These are phyloP conservation scores for Helicocarpus griseus DNA, from an alignment of 2,329 filamentous ascomycete species.

Conservation along the genomic window DNA sequence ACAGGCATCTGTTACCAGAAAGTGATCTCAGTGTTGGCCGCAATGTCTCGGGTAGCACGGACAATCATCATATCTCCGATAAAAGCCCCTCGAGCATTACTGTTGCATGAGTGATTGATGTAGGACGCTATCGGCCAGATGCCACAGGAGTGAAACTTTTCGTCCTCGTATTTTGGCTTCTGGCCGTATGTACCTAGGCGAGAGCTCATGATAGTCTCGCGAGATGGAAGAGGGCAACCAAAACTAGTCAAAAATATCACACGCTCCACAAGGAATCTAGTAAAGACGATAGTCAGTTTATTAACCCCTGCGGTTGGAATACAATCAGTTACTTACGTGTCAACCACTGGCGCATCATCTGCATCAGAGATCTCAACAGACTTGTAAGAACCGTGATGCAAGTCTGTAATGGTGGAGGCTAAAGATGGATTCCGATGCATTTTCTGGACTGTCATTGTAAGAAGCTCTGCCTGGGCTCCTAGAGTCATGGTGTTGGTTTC, in stretches of 20 bases:
- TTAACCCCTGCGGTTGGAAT: not conserved
- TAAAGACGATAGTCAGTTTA: constrained; percentile 2
- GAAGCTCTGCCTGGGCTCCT: constrained; percentile 35
- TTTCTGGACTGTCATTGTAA: constrained; percentile 37
- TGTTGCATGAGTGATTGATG: constrained; percentile 45
- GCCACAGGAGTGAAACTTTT: constrained; percentile 25
- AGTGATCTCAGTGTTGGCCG: constrained; percentile 37
- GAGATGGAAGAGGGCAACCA: constrained; percentile 22
- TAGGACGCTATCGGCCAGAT: constrained; percentile 42
- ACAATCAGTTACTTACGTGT: constrained; percentile 31
- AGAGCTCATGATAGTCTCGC: constrained; percentile 15
- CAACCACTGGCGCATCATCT: constrained; percentile 35
- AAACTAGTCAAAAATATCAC: constrained; percentile 39
- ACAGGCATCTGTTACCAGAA: constrained; percentile 29
- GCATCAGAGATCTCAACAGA: constrained; percentile 15
- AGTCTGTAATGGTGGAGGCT: constrained; percentile 23
- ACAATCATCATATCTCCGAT: constrained; percentile 48
- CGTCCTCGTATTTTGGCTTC: not conserved
- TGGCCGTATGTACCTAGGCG: not conserved
- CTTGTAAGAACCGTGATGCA: constrained; percentile 35
- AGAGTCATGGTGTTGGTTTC: constrained; percentile 22
- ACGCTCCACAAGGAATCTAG: constrained; percentile 38
- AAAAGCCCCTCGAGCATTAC: constrained; percentile 40
- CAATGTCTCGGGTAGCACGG: constrained; percentile 37
- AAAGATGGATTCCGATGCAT: constrained; percentile 33